phyloP scores from a whole-genome alignment of 108 stramenopile genomes.

The Skeletonema potamos region DNA sequence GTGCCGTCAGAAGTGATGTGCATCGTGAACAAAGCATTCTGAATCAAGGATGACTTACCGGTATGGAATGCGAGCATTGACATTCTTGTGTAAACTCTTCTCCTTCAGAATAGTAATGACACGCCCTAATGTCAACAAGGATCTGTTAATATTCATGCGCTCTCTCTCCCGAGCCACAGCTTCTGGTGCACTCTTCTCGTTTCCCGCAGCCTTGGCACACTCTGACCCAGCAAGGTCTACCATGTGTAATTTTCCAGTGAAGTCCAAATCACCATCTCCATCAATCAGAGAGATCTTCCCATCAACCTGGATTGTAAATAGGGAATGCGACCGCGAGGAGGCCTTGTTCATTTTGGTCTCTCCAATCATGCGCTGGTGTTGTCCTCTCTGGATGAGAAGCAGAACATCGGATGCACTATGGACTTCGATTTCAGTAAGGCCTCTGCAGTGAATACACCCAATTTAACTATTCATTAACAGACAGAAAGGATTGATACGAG shows the following conservation, averaged over 20 bases:
- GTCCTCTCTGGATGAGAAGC: slow-evolving; percentile 75
- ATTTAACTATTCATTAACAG: not conserved
- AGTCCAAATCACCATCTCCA: slow-evolving; percentile 74
- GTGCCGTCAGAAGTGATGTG: slow-evolving; percentile 1
- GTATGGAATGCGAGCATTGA: slow-evolving; percentile 48
- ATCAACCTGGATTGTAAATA: slow-evolving; percentile 80
- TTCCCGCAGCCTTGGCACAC: slow-evolving; percentile 47
- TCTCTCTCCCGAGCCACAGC: slow-evolving; percentile 71
- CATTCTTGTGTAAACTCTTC: slow-evolving; percentile 44
- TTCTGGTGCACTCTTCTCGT: slow-evolving; percentile 38
- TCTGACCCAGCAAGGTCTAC: slow-evolving; percentile 91
- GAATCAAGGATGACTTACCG: slow-evolving; percentile 33
- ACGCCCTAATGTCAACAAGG: slow-evolving; percentile 73
- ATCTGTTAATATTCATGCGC: slow-evolving; percentile 76
- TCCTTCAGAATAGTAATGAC: slow-evolving; percentile 74
- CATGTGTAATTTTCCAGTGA: slow-evolving; percentile 90
- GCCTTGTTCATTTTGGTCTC: slow-evolving; percentile 96
- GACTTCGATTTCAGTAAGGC: slow-evolving; percentile 82
- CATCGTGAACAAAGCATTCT: not conserved
- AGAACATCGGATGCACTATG: slow-evolving; percentile 73
- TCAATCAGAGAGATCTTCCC: slow-evolving; percentile 54
- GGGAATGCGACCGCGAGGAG: slow-evolving; percentile 90
- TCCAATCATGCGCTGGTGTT: slow-evolving; percentile 84
- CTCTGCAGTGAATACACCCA: slow-evolving; percentile 14
- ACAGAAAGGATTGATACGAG: no score